phyloP scores from a whole-genome alignment of 2,329 filamentous ascomycete genomes.

The Beauveria medogensis region DNA sequence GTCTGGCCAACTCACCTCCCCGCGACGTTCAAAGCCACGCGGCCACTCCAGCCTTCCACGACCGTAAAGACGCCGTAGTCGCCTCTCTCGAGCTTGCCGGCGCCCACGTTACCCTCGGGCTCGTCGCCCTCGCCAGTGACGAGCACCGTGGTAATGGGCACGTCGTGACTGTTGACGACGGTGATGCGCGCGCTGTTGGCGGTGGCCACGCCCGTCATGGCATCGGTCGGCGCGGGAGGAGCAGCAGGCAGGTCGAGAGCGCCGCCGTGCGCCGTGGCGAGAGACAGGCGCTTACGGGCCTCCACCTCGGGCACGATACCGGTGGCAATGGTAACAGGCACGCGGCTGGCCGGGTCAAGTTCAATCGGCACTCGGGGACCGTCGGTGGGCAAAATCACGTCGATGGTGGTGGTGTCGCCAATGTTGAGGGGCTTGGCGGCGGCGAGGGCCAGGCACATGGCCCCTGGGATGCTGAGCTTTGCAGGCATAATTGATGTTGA shows the following conservation, averaged over 20 bases:
- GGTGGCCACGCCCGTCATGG: background rate
- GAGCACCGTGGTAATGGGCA: conserved; percentile 4
- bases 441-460: background rate
- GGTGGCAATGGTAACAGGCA: background rate
- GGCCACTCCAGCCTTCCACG: conserved; percentile 6
- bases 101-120: background rate
- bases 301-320: background rate
- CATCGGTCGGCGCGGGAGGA: background rate
- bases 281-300: background rate
- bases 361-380: background rate
- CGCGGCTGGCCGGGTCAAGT: background rate
- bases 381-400: background rate
- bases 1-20: background rate
- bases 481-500: background rate
- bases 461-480: background rate
- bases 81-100: background rate
- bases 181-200: background rate
- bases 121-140: background rate
- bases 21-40: conserved; percentile 9
- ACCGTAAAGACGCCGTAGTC: conserved; percentile 6
- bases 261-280: conserved; percentile 4
- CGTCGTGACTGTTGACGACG: background rate
- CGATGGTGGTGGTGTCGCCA: background rate
- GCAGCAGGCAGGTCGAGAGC: background rate
- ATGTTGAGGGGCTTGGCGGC: background rate